These are phyloP conservation scores for Cordyceps fumosorosea DNA, from an alignment of 2,329 filamentous ascomycete genomes.

Conservation along the genomic window DNA sequence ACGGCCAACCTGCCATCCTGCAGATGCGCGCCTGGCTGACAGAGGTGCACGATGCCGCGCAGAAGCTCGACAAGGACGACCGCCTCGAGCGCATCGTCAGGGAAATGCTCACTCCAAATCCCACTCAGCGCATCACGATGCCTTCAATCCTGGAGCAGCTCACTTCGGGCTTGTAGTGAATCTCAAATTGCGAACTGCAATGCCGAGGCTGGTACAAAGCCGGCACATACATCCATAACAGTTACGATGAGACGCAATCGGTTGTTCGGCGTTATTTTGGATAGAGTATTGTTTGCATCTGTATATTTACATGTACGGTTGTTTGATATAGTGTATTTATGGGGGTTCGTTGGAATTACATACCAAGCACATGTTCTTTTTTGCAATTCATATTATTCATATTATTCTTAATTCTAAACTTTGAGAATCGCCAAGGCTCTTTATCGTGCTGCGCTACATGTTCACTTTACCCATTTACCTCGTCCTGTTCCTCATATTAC, in stretches of 20 bases:
- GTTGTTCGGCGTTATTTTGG: conserved; percentile 3
- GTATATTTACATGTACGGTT: background rate
- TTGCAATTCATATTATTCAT: background rate
- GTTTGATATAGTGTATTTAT: background rate
- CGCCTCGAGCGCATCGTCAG: conserved; percentile 44
- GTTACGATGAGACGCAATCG: background rate
- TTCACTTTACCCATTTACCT: too few relatives aligned
- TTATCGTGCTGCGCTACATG: too few relatives aligned
- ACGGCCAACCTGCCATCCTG: conserved; percentile 34
- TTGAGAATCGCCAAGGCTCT: too few relatives aligned
- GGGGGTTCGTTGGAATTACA: background rate
- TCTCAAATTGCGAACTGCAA: too few relatives aligned
- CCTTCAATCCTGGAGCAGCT: conserved; percentile 42
- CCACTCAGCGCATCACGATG: conserved; percentile 47
- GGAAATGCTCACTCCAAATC: conserved; percentile 49
- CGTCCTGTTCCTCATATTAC: too few relatives aligned
- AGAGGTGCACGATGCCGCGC: conserved; percentile 44
- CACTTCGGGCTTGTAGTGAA: background rate
- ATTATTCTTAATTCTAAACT: too few relatives aligned
- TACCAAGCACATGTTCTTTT: background rate
- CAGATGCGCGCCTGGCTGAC: conserved; percentile 53
- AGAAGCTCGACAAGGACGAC: conserved; percentile 39
- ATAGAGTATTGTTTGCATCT: background rate
- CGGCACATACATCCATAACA: too few relatives aligned
- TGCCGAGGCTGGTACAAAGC: too few relatives aligned